A percentile compares a stretch with the other conserved stretches of the same genome.
Evolutionary conservation across 441 rosid genomes (phyloP).

Genomic region (Populus trichocarpa): DNA sequence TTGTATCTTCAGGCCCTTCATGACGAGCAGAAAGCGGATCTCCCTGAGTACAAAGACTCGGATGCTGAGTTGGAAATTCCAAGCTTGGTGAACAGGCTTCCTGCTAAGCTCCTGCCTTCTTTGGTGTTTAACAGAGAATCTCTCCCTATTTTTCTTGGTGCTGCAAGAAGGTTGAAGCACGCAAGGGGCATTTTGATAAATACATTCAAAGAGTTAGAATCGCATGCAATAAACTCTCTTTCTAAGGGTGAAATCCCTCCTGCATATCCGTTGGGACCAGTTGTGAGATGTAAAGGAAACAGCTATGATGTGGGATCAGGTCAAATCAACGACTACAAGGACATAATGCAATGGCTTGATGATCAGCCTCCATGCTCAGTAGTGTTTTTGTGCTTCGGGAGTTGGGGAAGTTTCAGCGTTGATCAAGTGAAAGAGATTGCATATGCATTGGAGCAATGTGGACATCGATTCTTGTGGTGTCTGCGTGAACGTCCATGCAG

Average conservation of each 20-base stretch:
- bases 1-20: no score
- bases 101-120: no score
- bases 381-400: constrained; percentile 31
- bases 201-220: no score
- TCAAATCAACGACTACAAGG: background rate
- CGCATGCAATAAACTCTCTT: no score
- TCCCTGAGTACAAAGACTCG: no score
- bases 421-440: constrained; percentile 43
- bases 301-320: background rate
- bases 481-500: background rate
- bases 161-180: no score
- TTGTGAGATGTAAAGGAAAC: background rate
- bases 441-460: constrained; percentile 28
- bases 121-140: no score
- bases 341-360: constrained; percentile 29
- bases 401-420: constrained; percentile 23
- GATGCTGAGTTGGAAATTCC: no score
- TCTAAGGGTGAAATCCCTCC: background rate
- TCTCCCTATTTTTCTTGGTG: no score
- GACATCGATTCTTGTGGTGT: background rate
- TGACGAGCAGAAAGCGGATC: no score
- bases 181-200: no score
- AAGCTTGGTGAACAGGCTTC: no score
- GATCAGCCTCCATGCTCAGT: constrained; percentile 22
- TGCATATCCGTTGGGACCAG: background rate